Base-by-base conservation (phyloP, 2,329 filamentous ascomycete genomes). In the Aspergillus aculeatus region DNA sequence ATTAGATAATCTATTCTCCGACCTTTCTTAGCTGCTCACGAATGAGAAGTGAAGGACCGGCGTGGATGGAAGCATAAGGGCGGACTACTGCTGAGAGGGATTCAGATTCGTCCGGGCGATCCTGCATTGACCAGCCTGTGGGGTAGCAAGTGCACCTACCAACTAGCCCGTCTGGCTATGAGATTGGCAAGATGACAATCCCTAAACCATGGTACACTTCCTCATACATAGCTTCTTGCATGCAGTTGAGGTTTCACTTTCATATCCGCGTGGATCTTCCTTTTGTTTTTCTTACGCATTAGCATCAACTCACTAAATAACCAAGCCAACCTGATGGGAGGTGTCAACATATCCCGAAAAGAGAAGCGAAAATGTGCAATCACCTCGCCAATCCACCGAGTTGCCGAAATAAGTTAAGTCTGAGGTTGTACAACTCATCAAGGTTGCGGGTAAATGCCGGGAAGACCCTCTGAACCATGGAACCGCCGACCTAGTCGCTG, bases 391-490 rank as follows among this genome's bases (percentile, higher is more conserved):
- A 54, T n/a, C 16, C 38, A 26, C n/a, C 47, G 38, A 54, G 23
- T 44, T 54, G 52, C 52, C 52, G 38, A 32, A 24, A 5, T 47
- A 16, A 29, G 52, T 47, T 50, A 57, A 16, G 47, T 21, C 38
- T n/a, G 21, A 19, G 50, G 19, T 19, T 47, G 29, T 47, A 54
- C 52, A 60, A 56, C 54, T 54, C 59, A 56, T 57, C 50, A 61
- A 60, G 54, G 61, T 58, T 61, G 60, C 58, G 62, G 64, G 58
- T 58, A 61, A n/a, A 58, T 12, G 54, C 54, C 60, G 60, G 64
- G 50, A 56, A 49, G 23, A 19, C 38, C 51, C 21, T 14, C 10
- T 47, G 61, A 65, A 62, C 64, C 62, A 62, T 62, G 59, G 62
- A 64, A 65, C 64, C 48, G 35, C n/a, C 11, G 16, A 47, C 41